phyloP scores from a whole-genome alignment of 371 early-diverging fungal genomes.

The Mucor racemosus region DNA sequence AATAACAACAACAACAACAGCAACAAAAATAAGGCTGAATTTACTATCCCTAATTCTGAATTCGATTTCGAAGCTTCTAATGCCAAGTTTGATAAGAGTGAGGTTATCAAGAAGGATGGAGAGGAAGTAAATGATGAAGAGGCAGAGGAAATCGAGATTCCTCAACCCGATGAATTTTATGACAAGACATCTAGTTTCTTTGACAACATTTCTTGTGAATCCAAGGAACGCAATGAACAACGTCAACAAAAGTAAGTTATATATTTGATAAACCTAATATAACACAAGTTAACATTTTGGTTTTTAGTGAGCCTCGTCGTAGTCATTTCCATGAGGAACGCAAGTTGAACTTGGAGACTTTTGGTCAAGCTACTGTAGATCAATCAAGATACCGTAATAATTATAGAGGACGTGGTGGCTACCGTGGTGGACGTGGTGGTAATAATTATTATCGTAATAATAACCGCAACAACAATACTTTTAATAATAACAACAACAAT shows the following conservation, averaged over 20 bases:
- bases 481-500: slow-evolving; percentile 35
- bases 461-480: slow-evolving; percentile 34
- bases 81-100: slow-evolving; percentile 90
- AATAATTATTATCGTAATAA: slow-evolving; percentile 46
- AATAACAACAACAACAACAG: slow-evolving; percentile 13
- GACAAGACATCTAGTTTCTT: slow-evolving; percentile 85
- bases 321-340: slow-evolving; percentile 86
- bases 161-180: slow-evolving; percentile 65
- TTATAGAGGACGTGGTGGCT: slow-evolving; percentile 57
- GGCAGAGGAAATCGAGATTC: slow-evolving; percentile 50
- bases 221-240: slow-evolving; percentile 78
- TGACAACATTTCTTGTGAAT: slow-evolving; percentile 97
- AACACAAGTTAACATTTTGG: slow-evolving; percentile 14
- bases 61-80: slow-evolving; percentile 95
- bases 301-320: slow-evolving; percentile 64
- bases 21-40: slow-evolving; percentile 44
- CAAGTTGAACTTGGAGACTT: slow-evolving; percentile 91
- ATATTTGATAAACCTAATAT: too few relatives aligned
- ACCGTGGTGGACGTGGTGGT: slow-evolving; percentile 39
- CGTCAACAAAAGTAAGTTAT: slow-evolving; percentile 21
- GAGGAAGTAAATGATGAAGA: slow-evolving; percentile 43
- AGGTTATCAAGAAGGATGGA: slow-evolving; percentile 60
- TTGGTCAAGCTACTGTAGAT: slow-evolving; percentile 85
- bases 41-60: slow-evolving; percentile 82
- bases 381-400: slow-evolving; percentile 68